phyloP scores from a whole-genome alignment of 2,329 filamentous ascomycete species.

The Penicillium rolfsii region DNA sequence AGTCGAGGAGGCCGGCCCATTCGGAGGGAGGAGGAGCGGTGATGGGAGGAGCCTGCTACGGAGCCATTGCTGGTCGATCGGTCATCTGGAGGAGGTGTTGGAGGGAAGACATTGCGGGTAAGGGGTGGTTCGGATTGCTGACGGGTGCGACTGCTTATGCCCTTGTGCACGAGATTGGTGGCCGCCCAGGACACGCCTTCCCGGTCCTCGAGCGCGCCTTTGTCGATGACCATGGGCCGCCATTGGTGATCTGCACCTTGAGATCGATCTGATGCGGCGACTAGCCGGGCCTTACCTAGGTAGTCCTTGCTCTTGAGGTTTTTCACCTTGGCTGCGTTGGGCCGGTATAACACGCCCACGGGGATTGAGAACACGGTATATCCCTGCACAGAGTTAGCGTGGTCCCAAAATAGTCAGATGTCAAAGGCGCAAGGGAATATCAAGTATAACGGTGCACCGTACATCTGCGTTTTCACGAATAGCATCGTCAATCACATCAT shows the following conservation, averaged over 20 bases:
- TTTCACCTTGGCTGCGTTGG: slow-evolving; percentile 96
- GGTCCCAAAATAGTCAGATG: not conserved
- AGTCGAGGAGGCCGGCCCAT: slow-evolving; percentile 52
- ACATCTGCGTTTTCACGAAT: slow-evolving; percentile 92
- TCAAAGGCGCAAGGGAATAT: not conserved
- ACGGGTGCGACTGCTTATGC: slow-evolving; percentile 71
- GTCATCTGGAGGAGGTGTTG: slow-evolving; percentile 94
- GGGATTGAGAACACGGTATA: slow-evolving; percentile 99
- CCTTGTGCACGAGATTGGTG: slow-evolving; percentile 88
- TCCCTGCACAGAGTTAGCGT: slow-evolving; percentile 59
- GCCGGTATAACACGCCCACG: slow-evolving; percentile 90
- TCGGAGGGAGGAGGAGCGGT: slow-evolving; percentile 54
- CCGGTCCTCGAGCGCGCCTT: slow-evolving; percentile 66
- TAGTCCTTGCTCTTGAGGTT: slow-evolving; percentile 98
- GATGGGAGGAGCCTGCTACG: slow-evolving; percentile 20
- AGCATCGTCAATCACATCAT: slow-evolving; percentile 97
- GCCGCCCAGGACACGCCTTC: slow-evolving; percentile 91
- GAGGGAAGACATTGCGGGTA: slow-evolving; percentile 83
- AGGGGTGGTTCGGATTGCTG: slow-evolving; percentile 84
- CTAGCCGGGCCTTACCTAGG: slow-evolving; percentile 89
- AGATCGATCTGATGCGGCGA: slow-evolving; percentile 79
- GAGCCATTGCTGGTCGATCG: slow-evolving; percentile 60
- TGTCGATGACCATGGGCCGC: slow-evolving; percentile 74
- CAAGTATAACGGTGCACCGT: slow-evolving; percentile 22
- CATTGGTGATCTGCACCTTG: slow-evolving; percentile 71